These are phyloP conservation scores for Tuber brumale DNA, from an alignment of 495 filamentous ascomycete genomes.

Conservation along the genomic window DNA sequence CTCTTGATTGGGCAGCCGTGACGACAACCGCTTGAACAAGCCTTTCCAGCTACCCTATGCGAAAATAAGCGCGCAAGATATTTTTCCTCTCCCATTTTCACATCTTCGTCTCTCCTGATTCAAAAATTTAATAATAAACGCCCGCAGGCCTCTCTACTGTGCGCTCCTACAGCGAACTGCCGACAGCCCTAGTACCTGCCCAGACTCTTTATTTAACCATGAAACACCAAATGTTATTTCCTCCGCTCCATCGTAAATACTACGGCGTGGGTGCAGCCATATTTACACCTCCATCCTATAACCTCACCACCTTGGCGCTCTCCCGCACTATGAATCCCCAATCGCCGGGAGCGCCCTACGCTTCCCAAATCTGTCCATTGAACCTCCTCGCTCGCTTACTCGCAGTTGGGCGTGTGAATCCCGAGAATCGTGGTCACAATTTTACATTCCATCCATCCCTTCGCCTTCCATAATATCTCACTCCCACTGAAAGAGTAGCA, in stretches of 20 bases:
- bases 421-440: neutral
- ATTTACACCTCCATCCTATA: neutral
- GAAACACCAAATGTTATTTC: neutral
- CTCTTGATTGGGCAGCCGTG: neutral
- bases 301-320: neutral
- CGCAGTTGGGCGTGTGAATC: neutral
- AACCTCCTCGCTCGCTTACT: neutral
- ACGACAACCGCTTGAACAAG: neutral
- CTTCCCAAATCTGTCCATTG: neutral
- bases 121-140: neutral
- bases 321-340: neutral
- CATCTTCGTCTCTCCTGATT: neutral
- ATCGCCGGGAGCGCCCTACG: neutral
- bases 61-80: neutral
- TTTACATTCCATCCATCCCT: neutral
- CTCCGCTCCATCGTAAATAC: neutral
- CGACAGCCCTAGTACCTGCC: neutral
- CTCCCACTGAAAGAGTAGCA: neutral
- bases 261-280: neutral
- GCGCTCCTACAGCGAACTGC: neutral
- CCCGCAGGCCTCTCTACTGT: too few species aligned
- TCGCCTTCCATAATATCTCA: neutral
- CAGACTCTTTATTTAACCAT: neutral
- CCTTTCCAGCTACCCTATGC: neutral
- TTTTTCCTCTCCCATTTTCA: neutral